A percentile compares a stretch with the other conserved stretches of the same genome.
phyloP scores from a whole-genome alignment of 768 basidiomycete genomes.

The Xerocomus spinulosus region DNA sequence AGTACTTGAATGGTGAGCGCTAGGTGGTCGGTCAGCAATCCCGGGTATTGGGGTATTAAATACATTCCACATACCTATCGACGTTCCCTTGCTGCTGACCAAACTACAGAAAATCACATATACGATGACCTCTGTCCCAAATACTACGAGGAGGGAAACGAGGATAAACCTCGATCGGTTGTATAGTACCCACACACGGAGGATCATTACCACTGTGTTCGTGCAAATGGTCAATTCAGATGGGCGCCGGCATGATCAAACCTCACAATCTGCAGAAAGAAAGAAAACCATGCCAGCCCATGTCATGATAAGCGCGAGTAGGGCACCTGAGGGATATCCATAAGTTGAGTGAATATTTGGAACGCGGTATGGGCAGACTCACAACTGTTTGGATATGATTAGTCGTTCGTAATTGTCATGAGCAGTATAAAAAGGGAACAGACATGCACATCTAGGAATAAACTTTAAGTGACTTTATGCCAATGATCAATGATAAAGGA shows the following conservation, averaged over 20 bases:
- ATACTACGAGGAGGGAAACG: background rate
- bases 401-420: no score
- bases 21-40: background rate
- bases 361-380: no score
- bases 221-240: background rate
- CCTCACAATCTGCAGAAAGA: background rate
- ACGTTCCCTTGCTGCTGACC: background rate
- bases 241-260: background rate
- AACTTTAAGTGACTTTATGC: background rate
- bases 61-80: background rate
- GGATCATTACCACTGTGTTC: conserved; percentile 1
- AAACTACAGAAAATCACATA: background rate
- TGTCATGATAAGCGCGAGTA: background rate
- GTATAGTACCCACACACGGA: conserved; percentile 1
- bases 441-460: no score
- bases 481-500: background rate
- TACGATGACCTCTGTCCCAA: background rate
- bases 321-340: background rate
- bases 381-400: no score
- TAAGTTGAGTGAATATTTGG: background rate
- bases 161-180: background rate
- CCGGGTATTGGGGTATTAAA: no score
- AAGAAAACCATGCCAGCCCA: background rate
- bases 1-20: background rate
- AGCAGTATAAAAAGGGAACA: no score